Conservation (phyloP, 768 basidiomycete genomes). For the Boletus reticulatus region DNA sequence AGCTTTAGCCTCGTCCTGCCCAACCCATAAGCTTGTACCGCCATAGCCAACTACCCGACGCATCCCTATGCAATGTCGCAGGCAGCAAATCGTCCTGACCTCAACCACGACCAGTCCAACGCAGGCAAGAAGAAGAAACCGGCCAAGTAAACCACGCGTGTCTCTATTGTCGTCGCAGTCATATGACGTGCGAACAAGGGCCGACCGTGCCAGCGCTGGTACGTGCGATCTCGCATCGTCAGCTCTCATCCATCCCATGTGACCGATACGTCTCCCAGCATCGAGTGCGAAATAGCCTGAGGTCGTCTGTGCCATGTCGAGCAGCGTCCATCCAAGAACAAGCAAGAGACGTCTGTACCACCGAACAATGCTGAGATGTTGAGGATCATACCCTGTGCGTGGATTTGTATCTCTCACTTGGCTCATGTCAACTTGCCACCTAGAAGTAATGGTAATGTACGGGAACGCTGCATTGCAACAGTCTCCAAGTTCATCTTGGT, state of each 20-base stretch:
- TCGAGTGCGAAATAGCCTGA: slow-evolving; percentile 97
- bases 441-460: too few species aligned
- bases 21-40: background rate
- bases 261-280: slow-evolving; percentile 45
- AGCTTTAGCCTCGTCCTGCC: too few species aligned
- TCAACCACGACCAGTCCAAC: slow-evolving; percentile 30
- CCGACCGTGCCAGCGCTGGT: slow-evolving; percentile 92
- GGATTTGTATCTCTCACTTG: too few species aligned
- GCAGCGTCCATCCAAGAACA: slow-evolving; percentile 53
- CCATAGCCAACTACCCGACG: slow-evolving; percentile 21
- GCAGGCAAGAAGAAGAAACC: slow-evolving; percentile 50
- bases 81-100: slow-evolving; percentile 11
- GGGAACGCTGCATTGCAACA: too few species aligned
- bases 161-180: slow-evolving; percentile 88
- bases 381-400: slow-evolving; percentile 28
- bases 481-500: too few species aligned
- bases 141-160: slow-evolving; percentile 92
- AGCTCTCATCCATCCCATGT: background rate
- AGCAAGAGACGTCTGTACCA: slow-evolving; percentile 34
- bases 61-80: slow-evolving; percentile 25
- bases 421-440: too few species aligned
- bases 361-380: slow-evolving; percentile 27
- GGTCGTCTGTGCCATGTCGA: slow-evolving; percentile 94
- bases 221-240: slow-evolving; percentile 32
- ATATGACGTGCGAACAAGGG: slow-evolving; percentile 93